Conservation (phyloP, 2,329 filamentous ascomycete species). For the Lachnellula suecica region DNA sequence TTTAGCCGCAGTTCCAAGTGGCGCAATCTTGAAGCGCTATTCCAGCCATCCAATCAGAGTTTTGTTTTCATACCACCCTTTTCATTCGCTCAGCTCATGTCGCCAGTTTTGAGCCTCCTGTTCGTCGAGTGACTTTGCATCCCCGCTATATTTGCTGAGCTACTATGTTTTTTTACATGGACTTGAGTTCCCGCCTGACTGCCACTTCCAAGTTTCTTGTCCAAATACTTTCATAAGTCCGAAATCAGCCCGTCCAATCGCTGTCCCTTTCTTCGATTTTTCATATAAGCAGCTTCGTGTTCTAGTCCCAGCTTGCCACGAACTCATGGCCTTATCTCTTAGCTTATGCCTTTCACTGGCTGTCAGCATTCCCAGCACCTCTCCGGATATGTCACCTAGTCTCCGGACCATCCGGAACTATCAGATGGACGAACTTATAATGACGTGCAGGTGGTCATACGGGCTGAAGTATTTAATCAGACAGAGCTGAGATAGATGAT, state of each 20-base stretch:
- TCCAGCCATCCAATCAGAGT: not conserved
- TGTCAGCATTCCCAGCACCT: not conserved
- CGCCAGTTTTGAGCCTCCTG: not conserved
- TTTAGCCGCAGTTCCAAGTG: not conserved
- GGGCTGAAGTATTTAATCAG: too few relatives aligned
- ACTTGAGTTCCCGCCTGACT: not conserved
- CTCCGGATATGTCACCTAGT: too few relatives aligned
- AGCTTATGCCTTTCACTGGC: not conserved
- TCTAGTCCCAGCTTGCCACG: not conserved
- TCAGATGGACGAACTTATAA: too few relatives aligned
- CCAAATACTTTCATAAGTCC: not conserved
- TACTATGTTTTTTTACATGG: not conserved
- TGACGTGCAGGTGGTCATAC: too few relatives aligned
- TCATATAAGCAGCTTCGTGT: not conserved
- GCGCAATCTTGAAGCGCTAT: not conserved
- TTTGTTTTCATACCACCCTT: not conserved
- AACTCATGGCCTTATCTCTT: not conserved
- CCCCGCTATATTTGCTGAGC: not conserved
- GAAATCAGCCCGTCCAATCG: not conserved
- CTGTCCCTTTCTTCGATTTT: not conserved
- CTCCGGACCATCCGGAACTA: too few relatives aligned
- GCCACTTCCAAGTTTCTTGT: not conserved
- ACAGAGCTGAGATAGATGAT: too few relatives aligned
- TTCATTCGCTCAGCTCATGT: slow-evolving; percentile 5
- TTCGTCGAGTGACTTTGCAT: not conserved